Evolutionary conservation across 441 rosid species (phyloP).

Genomic region (Croton setiger): DNA sequence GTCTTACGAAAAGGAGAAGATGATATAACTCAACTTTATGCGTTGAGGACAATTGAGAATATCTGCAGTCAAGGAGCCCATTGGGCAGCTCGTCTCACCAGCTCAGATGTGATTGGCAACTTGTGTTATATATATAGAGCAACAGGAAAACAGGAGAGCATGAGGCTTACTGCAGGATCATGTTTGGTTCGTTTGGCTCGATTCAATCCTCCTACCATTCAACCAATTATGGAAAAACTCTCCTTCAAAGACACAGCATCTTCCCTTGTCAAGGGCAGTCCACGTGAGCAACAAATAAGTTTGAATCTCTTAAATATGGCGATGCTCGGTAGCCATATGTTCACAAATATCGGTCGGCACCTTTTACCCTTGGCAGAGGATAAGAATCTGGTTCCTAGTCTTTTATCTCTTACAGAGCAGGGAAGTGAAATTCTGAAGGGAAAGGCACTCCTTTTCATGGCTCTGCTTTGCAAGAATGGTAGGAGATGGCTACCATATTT

Average conservation of each 20-base stretch:
- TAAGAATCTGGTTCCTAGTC: constrained; percentile 67
- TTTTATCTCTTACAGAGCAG: constrained; percentile 80
- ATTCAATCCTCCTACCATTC: constrained; percentile 77
- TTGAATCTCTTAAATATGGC: constrained; percentile 83
- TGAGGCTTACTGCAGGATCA: constrained; percentile 95
- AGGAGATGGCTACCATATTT: constrained; percentile 85
- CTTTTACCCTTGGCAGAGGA: constrained; percentile 76
- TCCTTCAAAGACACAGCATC: constrained; percentile 78
- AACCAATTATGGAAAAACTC: constrained; percentile 65
- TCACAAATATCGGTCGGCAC: constrained; percentile 72
- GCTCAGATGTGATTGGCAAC: constrained; percentile 86
- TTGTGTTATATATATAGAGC: constrained; percentile 86
- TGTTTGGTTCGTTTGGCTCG: constrained; percentile 95
- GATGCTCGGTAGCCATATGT: constrained; percentile 73
- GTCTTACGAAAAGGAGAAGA: constrained; percentile 95
- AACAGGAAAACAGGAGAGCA: constrained; percentile 87
- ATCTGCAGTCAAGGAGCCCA: constrained; percentile 89
- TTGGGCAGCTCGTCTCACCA: constrained; percentile 85
- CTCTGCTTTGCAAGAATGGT: constrained; percentile 82
- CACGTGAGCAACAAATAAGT: constrained; percentile 92
- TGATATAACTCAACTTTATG: constrained; percentile 90
- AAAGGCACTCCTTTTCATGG: constrained; percentile 73
- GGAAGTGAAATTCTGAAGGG: constrained; percentile 84
- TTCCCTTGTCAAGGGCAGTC: constrained; percentile 70
- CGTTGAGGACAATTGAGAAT: constrained; percentile 90